Conservation (phyloP, 352 stramenopile species). For the Phytophthora vignae region DNA sequence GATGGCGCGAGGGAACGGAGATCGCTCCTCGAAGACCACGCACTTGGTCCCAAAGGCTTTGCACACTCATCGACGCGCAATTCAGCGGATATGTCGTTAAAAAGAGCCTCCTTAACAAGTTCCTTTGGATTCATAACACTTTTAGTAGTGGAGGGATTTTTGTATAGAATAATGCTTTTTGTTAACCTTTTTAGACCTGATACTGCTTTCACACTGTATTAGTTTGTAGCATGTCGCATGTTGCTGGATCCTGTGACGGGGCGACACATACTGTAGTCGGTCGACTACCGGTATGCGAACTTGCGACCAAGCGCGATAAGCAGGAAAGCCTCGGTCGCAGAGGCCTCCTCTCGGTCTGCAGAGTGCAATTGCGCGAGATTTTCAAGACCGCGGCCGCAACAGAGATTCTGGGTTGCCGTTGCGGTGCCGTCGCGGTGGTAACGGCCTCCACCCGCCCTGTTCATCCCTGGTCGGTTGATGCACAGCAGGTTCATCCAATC, state of each 20-base stretch:
- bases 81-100: neutral
- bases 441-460: neutral
- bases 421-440: neutral
- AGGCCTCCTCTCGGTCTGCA: neutral
- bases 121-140: neutral
- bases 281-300: slow-evolving; percentile 6
- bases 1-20: neutral
- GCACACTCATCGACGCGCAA: neutral
- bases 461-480: neutral
- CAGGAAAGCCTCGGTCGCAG: neutral
- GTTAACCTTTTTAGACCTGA: neutral
- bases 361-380: neutral
- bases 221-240: neutral
- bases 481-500: slow-evolving; percentile 13
- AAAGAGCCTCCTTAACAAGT: neutral
- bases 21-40: neutral
- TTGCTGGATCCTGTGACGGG: slow-evolving; percentile 1
- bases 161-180: neutral
- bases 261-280: neutral
- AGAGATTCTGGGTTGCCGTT: neutral
- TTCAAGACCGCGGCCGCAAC: neutral
- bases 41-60: neutral
- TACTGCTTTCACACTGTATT: neutral
- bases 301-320: neutral
- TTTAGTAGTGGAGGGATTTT: neutral